phyloP scores from a whole-genome alignment of 108 stramenopile species.

The Fragilariopsis cylindrus region DNA sequence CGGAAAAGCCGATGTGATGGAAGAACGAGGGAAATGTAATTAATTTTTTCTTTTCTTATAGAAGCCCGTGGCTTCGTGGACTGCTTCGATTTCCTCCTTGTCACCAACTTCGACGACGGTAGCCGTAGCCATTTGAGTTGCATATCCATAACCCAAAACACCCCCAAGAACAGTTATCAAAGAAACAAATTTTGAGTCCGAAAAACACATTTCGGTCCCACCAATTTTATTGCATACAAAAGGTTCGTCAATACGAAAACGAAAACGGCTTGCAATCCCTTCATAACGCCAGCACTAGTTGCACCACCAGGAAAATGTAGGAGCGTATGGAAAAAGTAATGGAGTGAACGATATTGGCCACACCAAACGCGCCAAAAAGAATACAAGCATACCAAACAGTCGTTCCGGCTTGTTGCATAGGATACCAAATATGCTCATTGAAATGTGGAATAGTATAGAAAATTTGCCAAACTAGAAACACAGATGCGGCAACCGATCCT shows the following conservation, averaged over 20 bases:
- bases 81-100: background rate
- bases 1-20: no score
- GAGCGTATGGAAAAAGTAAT: slow-evolving; percentile 66
- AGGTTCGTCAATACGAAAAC: slow-evolving; percentile 65
- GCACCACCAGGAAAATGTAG: slow-evolving; percentile 74
- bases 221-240: slow-evolving; percentile 67
- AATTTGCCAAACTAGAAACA: slow-evolving; percentile 66
- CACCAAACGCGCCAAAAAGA: slow-evolving; percentile 36
- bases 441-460: slow-evolving; percentile 65
- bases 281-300: slow-evolving; percentile 77
- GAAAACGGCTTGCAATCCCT: slow-evolving; percentile 83
- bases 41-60: background rate
- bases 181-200: slow-evolving; percentile 48
- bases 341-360: slow-evolving; percentile 67
- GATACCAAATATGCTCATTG: slow-evolving; percentile 41
- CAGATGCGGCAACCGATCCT: slow-evolving; percentile 44
- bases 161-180: slow-evolving; percentile 65
- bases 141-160: slow-evolving; percentile 31
- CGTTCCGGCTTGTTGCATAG: slow-evolving; percentile 61
- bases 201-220: slow-evolving; percentile 79
- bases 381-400: slow-evolving; percentile 29
- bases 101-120: background rate
- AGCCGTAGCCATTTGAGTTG: slow-evolving; percentile 11
- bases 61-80: slow-evolving; percentile 1
- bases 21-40: no score